phyloP scores from a whole-genome alignment of 305 asterid genomes.

The Ilex paraguariensis region DNA sequence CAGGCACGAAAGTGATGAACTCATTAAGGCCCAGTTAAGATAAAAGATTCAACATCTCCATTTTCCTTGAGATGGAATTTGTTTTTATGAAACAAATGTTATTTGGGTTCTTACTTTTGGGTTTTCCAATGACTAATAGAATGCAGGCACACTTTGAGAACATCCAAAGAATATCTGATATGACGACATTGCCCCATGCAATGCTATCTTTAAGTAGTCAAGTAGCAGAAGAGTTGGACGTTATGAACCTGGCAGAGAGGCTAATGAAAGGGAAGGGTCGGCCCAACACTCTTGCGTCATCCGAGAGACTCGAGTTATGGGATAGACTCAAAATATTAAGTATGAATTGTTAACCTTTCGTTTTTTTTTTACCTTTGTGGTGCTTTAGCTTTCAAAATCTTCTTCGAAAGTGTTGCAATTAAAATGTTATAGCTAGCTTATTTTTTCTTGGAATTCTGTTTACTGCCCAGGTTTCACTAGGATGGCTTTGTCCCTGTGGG shows the following conservation, averaged over 20 bases:
- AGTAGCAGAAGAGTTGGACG: constrained; percentile 72
- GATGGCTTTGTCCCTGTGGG: constrained; percentile 80
- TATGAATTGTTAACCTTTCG: constrained; percentile 20
- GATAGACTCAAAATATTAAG: constrained; percentile 78
- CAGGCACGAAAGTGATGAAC: constrained; percentile 63
- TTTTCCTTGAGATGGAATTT: constrained; percentile 12
- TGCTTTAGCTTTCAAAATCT: not conserved
- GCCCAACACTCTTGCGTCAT: constrained; percentile 55
- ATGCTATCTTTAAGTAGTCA: constrained; percentile 60
- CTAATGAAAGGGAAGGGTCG: constrained; percentile 82
- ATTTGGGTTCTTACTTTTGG: not conserved
- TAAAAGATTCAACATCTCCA: not conserved
- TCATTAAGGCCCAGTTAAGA: constrained; percentile 84
- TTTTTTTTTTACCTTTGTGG: not conserved
- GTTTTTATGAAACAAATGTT: constrained; percentile 1
- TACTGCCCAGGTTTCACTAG: constrained; percentile 73
- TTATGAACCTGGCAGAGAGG: constrained; percentile 66
- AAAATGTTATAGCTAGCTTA: not conserved
- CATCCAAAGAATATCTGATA: constrained; percentile 73
- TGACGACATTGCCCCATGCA: constrained; percentile 85
- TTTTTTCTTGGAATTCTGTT: not conserved
- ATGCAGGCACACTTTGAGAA: constrained; percentile 82
- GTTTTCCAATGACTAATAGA: constrained; percentile 30
- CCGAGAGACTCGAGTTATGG: constrained; percentile 91
- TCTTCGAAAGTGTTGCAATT: not conserved